Evolutionary conservation across 345 rosid species (phyloP).

Genomic region (Linum tenue): DNA sequence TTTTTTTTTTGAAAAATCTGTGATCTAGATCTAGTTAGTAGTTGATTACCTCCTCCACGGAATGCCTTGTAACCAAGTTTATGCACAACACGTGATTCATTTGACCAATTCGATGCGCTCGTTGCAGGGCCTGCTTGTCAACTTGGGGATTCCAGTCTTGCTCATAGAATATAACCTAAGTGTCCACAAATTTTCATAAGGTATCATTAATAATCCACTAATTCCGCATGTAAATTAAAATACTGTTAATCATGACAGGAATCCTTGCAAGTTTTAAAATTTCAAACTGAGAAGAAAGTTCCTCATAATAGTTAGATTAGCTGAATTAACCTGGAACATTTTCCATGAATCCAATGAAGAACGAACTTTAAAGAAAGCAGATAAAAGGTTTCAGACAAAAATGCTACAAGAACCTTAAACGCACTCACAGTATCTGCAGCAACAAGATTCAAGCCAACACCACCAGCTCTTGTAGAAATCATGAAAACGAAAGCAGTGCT

Average conservation of each 20-base stretch:
- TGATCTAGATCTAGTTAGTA: background rate
- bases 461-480: conserved; percentile 95
- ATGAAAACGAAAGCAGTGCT: conserved; percentile 64
- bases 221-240: background rate
- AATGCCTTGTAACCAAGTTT: conserved; percentile 55
- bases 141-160: conserved; percentile 99
- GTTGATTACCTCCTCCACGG: conserved; percentile 66
- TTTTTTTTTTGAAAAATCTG: background rate
- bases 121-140: conserved; percentile 87
- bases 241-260: background rate
- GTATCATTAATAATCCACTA: conserved; percentile 7
- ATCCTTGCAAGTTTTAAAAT: background rate
- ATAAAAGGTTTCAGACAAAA: background rate
- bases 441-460: conserved; percentile 89
- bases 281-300: background rate
- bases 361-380: no score
- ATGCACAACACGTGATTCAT: conserved; percentile 70
- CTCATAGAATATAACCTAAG: conserved; percentile 78
- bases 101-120: conserved; percentile 93
- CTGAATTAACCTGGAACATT: background rate
- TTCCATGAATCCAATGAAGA: no score
- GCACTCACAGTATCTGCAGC: conserved; percentile 82
- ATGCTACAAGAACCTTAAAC: background rate
- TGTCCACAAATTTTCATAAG: background rate
- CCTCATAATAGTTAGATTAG: background rate